Evolutionary conservation across 2,329 filamentous ascomycete genomes (phyloP).

Genomic region (Aspergillus latus): DNA sequence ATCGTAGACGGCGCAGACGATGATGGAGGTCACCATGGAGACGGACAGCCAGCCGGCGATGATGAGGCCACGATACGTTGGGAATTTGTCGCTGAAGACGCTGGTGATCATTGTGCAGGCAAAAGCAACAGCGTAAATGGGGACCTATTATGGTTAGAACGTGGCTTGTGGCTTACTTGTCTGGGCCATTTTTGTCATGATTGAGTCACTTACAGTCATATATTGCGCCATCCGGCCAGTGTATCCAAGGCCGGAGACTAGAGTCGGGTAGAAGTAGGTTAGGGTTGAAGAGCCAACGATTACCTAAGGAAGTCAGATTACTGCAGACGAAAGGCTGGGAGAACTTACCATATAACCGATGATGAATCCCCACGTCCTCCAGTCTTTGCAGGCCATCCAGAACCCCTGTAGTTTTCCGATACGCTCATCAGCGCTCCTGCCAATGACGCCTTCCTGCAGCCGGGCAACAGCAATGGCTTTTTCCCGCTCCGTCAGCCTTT

Average conservation of each 20-base stretch:
- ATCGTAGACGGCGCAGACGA: not conserved
- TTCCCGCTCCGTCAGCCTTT: not conserved
- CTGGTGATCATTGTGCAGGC: not conserved
- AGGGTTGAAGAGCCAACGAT: slow-evolving; percentile 7
- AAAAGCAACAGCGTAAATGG: slow-evolving; percentile 5
- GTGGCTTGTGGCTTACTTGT: not conserved
- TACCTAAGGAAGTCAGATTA: not conserved
- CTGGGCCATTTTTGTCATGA: too few relatives aligned
- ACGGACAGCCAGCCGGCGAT: slow-evolving; percentile 2
- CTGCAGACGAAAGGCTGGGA: not conserved
- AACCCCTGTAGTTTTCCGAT: not conserved
- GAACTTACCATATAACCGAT: not conserved
- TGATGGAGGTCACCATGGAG: not conserved
- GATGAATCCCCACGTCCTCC: slow-evolving; percentile 1
- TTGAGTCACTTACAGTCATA: slow-evolving; percentile 1
- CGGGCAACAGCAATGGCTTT: not conserved
- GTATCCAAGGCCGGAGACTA: not conserved
- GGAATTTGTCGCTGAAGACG: slow-evolving; percentile 1
- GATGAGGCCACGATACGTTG: not conserved
- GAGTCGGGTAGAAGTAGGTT: slow-evolving; percentile 4
- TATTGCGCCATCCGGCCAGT: not conserved
- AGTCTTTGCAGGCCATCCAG: not conserved
- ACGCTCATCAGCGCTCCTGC: not conserved
- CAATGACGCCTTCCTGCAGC: not conserved
- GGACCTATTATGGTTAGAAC: not conserved